phyloP scores from a whole-genome alignment of 164 flowering plant species.

The Aristolochia fimbriata region DNA sequence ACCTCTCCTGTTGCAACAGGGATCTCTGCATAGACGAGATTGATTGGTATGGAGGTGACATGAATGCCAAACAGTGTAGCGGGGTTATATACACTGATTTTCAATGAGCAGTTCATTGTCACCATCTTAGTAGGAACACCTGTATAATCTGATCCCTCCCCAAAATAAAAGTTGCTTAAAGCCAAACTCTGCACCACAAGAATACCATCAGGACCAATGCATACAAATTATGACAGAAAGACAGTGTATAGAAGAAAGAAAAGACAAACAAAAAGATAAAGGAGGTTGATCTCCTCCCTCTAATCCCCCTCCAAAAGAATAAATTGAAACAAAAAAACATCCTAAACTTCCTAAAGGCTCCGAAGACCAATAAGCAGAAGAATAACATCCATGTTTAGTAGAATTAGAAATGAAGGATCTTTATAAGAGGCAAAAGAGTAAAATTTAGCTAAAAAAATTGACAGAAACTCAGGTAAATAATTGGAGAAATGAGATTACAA shows the following conservation, averaged over 20 bases:
- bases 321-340: too few species aligned
- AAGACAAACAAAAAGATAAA: not conserved
- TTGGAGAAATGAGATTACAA: too few species aligned
- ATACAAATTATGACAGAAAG: not conserved
- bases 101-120: conserved; percentile 63
- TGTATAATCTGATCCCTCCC: conserved; percentile 64
- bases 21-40: conserved; percentile 65
- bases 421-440: too few species aligned
- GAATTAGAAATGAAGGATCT: too few species aligned
- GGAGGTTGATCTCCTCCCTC: not conserved
- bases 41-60: conserved; percentile 61
- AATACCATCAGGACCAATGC: not conserved
- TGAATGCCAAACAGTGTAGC: conserved; percentile 88
- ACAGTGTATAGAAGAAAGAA: not conserved
- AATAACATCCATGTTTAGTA: too few species aligned
- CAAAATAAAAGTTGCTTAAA: conserved; percentile 47
- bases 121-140: conserved; percentile 89
- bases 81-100: conserved; percentile 65
- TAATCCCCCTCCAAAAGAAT: not conserved
- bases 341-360: too few species aligned
- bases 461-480: too few species aligned
- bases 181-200: conserved; percentile 54
- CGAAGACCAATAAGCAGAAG: too few species aligned
- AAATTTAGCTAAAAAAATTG: too few species aligned
- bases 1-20: conserved; percentile 84